Evolutionary conservation across 129 eudicot species (phyloP), one percentile per base, ranked within the genome.

Genomic region (Dittrichia graveolens): DNA sequence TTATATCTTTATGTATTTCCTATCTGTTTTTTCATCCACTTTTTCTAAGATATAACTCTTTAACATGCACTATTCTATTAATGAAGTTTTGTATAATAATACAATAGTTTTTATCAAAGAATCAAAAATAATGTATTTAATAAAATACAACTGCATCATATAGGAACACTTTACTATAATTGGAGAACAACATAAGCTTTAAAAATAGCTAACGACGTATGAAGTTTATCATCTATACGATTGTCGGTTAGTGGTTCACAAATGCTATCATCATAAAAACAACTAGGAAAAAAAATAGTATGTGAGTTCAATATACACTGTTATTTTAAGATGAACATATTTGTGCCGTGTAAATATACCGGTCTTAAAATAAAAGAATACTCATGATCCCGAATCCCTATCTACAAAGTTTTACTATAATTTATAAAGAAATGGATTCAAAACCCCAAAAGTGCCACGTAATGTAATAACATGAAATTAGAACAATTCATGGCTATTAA

Each of bases 211-310:
- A 48, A 39, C 2, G 38, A 38, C 40, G 35, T 57, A 59, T 60
- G 77, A 73, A 35, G 69, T 48, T 73, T 35, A 46, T 3, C 18
- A 38, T 37, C 47, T 5, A 34, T 46, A 61, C 61, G 69, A 45
- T 73, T 73, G 61, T 73, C 60, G 0, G 77, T 73, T 73, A 73
- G 47, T n/a, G 13, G 70, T 44, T 43, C 40, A 43, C 16, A 7
- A 24, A 11, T 53, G 44, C 19, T 53, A 5, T 43, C 16, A 24
- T 15, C 4, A 43, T 43, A 65, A 42, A 19, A 45, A 56, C 39
- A 19, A 19, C 2, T 40, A 71, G 55, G 45, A 10, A 55, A 34
- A 48, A 44, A 72, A 55, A 72, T 58, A 72, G 44, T 34, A 59
- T 47, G 62, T 61, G 50, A 8, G 38, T 61, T 61, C 19, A 8